A percentile compares a stretch with the other conserved stretches of the same genome.
These are phyloP conservation scores for Prunus kanzakura DNA, from an alignment of 306 rosid species.

Conservation along the genomic window DNA sequence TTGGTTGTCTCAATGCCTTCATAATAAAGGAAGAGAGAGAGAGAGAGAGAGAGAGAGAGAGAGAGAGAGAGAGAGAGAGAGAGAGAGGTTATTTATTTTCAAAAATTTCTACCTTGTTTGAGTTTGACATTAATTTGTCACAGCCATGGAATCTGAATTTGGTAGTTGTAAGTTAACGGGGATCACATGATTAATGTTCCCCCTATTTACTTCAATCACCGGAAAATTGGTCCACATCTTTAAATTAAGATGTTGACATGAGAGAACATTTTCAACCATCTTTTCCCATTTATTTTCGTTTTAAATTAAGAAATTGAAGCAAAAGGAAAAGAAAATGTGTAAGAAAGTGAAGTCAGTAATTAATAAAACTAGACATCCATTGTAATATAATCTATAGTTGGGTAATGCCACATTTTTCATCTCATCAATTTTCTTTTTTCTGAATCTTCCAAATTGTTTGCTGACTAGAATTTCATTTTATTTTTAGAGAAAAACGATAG, in stretches of 20 bases:
- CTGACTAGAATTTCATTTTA: too few relatives aligned
- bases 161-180: slow-evolving; percentile 82
- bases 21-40: neutral
- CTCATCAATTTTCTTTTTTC: too few relatives aligned
- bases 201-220: slow-evolving; percentile 83
- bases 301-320: neutral
- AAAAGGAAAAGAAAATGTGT: neutral
- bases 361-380: too few relatives aligned
- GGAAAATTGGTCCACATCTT: slow-evolving; percentile 70
- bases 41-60: neutral
- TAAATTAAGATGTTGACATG: slow-evolving; percentile 68
- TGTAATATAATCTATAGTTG: too few relatives aligned
- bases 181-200: slow-evolving; percentile 97
- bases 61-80: neutral
- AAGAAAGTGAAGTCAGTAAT: neutral
- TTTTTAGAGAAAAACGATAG: rapidly evolving
- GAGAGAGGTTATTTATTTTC: neutral
- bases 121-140: slow-evolving; percentile 50
- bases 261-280: slow-evolving; percentile 30
- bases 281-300: neutral
- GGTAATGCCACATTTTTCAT: too few relatives aligned
- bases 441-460: too few relatives aligned
- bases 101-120: slow-evolving; percentile 17
- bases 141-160: slow-evolving; percentile 53
- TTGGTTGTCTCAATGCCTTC: neutral